These are phyloP conservation scores for Diaporthe citrichinensis DNA, from an alignment of 2,329 filamentous ascomycete genomes.

Conservation along the genomic window DNA sequence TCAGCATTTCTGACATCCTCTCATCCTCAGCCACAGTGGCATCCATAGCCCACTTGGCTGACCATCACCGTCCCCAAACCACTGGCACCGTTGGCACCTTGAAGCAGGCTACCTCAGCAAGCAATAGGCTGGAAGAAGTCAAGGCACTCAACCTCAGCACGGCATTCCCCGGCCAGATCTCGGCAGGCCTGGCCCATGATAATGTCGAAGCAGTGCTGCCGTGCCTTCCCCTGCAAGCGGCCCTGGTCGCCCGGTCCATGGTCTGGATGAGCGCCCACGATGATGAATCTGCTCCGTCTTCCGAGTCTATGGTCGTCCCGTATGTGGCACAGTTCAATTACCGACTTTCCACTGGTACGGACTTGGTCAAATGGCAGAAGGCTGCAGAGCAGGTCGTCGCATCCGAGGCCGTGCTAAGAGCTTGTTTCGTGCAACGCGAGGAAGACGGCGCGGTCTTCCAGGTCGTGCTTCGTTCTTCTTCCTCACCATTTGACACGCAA, in stretches of 20 bases:
- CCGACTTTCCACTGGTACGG: slow-evolving; percentile 38
- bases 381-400: slow-evolving; percentile 40
- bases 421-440: slow-evolving; percentile 44
- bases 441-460: slow-evolving; percentile 44
- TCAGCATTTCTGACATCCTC: slow-evolving; percentile 52
- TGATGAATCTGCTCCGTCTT: background rate
- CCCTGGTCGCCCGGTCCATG: slow-evolving; percentile 54
- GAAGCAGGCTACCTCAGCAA: background rate
- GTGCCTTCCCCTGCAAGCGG: slow-evolving; percentile 43
- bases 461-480: slow-evolving; percentile 40
- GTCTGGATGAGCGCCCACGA: slow-evolving; percentile 31
- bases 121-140: slow-evolving; percentile 3
- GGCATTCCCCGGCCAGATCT: background rate
- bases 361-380: slow-evolving; percentile 40
- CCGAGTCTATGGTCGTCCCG: slow-evolving; percentile 35
- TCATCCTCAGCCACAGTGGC: slow-evolving; percentile 46
- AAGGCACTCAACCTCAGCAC: slow-evolving; percentile 18
- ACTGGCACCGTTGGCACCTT: background rate
- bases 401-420: slow-evolving; percentile 43
- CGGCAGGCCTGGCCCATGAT: slow-evolving; percentile 35
- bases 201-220: slow-evolving; percentile 41
- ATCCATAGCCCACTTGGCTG: slow-evolving; percentile 51
- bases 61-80: background rate
- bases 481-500: slow-evolving; percentile 36
- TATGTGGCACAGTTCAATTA: slow-evolving; percentile 45